Evolutionary conservation across 2,329 filamentous ascomycete genomes (phyloP).

Genomic region (Bipolaris bicolor): DNA sequence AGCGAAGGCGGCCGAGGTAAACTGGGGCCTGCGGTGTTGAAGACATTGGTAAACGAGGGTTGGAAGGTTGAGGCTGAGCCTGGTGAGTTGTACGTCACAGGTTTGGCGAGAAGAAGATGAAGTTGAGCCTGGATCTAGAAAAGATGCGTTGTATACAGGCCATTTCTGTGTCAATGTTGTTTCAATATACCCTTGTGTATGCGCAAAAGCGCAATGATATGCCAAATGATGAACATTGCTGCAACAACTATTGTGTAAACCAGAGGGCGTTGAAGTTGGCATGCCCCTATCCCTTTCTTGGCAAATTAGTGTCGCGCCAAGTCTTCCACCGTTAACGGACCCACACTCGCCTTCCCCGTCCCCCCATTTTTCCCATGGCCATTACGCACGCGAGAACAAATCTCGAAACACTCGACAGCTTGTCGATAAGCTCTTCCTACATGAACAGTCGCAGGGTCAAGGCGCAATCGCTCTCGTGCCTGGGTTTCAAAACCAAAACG

Average conservation of each 20-base stretch:
- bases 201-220: not conserved
- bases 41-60: slow-evolving; percentile 74
- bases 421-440: slow-evolving; percentile 11
- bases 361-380: not conserved
- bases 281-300: not conserved
- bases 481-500: slow-evolving; percentile 34
- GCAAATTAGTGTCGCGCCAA: slow-evolving; percentile 16
- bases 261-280: not conserved
- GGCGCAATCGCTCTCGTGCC: slow-evolving; percentile 8
- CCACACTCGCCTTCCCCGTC: not conserved
- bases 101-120: slow-evolving; percentile 51
- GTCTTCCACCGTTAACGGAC: slow-evolving; percentile 14
- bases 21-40: slow-evolving; percentile 79
- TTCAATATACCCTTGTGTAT: not conserved
- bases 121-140: not conserved
- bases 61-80: slow-evolving; percentile 80
- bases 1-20: slow-evolving; percentile 76
- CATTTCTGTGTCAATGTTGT: slow-evolving; percentile 4
- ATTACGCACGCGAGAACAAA: not conserved
- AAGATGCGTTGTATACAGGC: not conserved
- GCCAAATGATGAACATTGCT: not conserved
- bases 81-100: slow-evolving; percentile 73
- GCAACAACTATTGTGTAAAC: not conserved
- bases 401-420: slow-evolving; percentile 9
- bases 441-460: slow-evolving; percentile 16